A percentile compares a stretch with the other conserved stretches of the same genome.
phyloP scores from a whole-genome alignment of 2,329 filamentous ascomycete species.

The Pseudogymnoascus destructans region DNA sequence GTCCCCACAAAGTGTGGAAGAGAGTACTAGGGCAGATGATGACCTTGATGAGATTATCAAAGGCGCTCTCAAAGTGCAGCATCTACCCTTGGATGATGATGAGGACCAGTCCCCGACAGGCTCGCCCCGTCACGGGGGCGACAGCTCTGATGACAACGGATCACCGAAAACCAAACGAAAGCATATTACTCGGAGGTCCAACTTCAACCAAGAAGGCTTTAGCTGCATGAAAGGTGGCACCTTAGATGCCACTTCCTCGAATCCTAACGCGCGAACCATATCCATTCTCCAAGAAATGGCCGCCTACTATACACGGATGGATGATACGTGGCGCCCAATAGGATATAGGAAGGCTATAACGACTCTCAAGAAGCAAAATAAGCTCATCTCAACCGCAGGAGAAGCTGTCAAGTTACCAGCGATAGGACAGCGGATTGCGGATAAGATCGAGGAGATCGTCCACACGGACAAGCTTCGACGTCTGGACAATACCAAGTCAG shows the following conservation, averaged over 20 bases:
- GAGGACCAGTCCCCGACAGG: slow-evolving; percentile 29
- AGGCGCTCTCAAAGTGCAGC: slow-evolving; percentile 44
- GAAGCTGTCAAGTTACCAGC: slow-evolving; percentile 55
- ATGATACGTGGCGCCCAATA: slow-evolving; percentile 62
- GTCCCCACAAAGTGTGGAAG: not conserved
- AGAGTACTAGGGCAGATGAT: slow-evolving; percentile 28
- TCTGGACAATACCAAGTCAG: slow-evolving; percentile 55
- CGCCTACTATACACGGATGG: slow-evolving; percentile 59
- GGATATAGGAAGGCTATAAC: slow-evolving; percentile 68
- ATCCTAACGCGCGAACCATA: slow-evolving; percentile 66
- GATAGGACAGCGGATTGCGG: slow-evolving; percentile 60
- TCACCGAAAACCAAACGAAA: not conserved
- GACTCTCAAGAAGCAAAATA: slow-evolving; percentile 53
- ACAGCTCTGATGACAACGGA: not conserved
- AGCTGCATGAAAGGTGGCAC: slow-evolving; percentile 41
- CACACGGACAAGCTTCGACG: slow-evolving; percentile 57
- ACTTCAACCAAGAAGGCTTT: slow-evolving; percentile 34
- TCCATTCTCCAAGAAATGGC: slow-evolving; percentile 66
- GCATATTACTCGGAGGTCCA: slow-evolving; percentile 2
- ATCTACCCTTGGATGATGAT: slow-evolving; percentile 42
- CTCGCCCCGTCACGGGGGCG: slow-evolving; percentile 12
- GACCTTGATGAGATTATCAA: slow-evolving; percentile 52
- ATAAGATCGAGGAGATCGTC: slow-evolving; percentile 83
- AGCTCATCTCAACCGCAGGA: slow-evolving; percentile 52
- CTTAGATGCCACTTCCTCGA: slow-evolving; percentile 30